Evolutionary conservation across 192 early-diverging fungal species (phyloP).

Genomic region (Spizellomyces punctatus): DNA sequence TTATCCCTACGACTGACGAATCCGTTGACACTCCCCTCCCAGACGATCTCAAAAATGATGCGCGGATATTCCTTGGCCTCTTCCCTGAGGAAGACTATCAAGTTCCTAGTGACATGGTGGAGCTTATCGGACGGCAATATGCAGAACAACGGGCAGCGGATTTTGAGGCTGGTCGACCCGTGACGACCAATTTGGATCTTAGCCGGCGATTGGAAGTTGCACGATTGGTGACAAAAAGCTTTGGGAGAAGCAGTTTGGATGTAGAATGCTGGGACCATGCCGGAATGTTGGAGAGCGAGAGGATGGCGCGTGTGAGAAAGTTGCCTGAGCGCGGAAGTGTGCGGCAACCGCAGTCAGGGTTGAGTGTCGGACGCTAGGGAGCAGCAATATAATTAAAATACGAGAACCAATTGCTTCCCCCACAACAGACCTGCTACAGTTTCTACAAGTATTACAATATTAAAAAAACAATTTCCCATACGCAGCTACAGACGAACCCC

Average conservation of each 20-base stretch:
- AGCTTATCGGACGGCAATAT: slow-evolving; percentile 14
- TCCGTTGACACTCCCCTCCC: background rate
- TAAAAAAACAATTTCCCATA: too few relatives aligned
- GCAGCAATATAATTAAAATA: too few relatives aligned
- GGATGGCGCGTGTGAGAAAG: background rate
- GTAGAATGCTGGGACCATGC: slow-evolving; percentile 17
- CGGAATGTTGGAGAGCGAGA: slow-evolving; percentile 16
- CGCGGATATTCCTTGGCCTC: background rate
- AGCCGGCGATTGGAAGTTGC: slow-evolving; percentile 24
- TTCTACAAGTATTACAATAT: too few relatives aligned
- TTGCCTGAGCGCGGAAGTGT: slow-evolving; percentile 6
- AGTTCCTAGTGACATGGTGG: slow-evolving; percentile 10
- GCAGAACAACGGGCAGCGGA: slow-evolving; percentile 18
- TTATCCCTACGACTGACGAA: slow-evolving; percentile 9
- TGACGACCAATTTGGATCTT: slow-evolving; percentile 1
- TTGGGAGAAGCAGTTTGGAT: slow-evolving; percentile 6
- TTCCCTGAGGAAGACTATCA: slow-evolving; percentile 2
- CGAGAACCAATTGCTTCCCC: too few relatives aligned
- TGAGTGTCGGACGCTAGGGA: too few relatives aligned
- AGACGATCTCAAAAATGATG: background rate
- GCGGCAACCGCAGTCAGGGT: too few relatives aligned
- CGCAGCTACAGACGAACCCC: too few relatives aligned
- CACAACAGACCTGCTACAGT: too few relatives aligned
- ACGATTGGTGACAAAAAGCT: slow-evolving; percentile 8
- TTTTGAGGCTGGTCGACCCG: background rate